Conservation (phyloP, 805 yeast genomes). For the Danielia oregonensis region DNA sequence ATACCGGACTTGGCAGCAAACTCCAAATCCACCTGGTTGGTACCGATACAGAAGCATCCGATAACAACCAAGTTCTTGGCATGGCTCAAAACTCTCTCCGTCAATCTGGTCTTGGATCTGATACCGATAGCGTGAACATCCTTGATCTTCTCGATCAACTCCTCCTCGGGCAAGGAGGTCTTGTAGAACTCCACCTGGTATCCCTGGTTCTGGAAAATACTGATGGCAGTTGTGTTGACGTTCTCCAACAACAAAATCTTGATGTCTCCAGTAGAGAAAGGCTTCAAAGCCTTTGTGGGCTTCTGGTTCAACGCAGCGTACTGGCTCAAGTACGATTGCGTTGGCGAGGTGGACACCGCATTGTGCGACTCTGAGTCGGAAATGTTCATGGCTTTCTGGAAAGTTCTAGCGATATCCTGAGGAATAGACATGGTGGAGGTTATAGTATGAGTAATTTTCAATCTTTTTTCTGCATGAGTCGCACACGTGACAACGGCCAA, state of each 20-base stretch:
- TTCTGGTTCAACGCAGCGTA: slow-evolving; percentile 44
- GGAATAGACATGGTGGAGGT: slow-evolving; percentile 54
- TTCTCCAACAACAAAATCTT: slow-evolving; percentile 89
- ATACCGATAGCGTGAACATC: slow-evolving; percentile 97
- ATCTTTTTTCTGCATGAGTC: background rate
- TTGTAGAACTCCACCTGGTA: slow-evolving; percentile 95
- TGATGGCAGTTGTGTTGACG: slow-evolving; percentile 88
- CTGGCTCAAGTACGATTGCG: slow-evolving; percentile 66
- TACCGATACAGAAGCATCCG: slow-evolving; percentile 99
- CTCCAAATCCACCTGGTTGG: slow-evolving; percentile 93
- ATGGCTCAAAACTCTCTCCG: slow-evolving; percentile 70
- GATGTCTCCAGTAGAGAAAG: slow-evolving; percentile 93
- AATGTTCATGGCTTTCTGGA: slow-evolving; percentile 51
- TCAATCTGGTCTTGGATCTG: slow-evolving; percentile 92
- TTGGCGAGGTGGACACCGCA: slow-evolving; percentile 81
- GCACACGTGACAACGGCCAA: slow-evolving; percentile 3
- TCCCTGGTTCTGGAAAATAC: slow-evolving; percentile 82
- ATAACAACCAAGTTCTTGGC: slow-evolving; percentile 87
- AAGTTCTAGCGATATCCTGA: slow-evolving; percentile 60
- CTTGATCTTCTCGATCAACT: slow-evolving; percentile 87
- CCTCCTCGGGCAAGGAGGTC: slow-evolving; percentile 86
- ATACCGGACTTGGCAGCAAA: slow-evolving; percentile 90
- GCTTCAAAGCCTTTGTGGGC: slow-evolving; percentile 74
- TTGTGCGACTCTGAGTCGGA: slow-evolving; percentile 45
- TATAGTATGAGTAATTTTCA: background rate